Base-by-base conservation (phyloP, 768 basidiomycete species). In the Rhodotorula paludigena region DNA sequence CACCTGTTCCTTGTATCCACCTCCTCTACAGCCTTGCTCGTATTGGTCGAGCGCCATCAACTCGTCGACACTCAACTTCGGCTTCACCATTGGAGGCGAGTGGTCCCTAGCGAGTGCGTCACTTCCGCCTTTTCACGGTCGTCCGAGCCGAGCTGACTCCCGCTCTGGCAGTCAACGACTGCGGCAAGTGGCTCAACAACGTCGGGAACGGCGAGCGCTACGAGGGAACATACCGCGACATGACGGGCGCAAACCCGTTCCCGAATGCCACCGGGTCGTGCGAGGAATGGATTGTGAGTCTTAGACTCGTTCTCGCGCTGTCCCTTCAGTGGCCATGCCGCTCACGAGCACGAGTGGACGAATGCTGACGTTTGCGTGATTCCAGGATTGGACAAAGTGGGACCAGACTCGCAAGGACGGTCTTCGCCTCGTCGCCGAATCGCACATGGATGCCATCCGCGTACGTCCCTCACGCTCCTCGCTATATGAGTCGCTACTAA, bases 381-480 rank as follows among this genome's bases (percentile, higher is more conserved):
- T 30, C 44, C 58, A 71, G 70, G 83, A 93, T 75, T 96, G 84
- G 81, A 79, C 84, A 73, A 84, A 77, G 57, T 98, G 87, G 82
- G 77, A 81, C 69, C 73, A 79, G 23, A 77, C 79, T 21, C 86
- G 83, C 77, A 94, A 92, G 80, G 74, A 78, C 21, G 83, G 80
- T 45, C 83, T 90, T 72, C 80, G 82, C 78, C 80, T 87, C 66
- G 89, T 93, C 73, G 87, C 90, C 3, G 73, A 89, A 77, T 83
- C 88, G 21, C 89, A 87, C 74, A 97, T 97, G 93, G 92, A 93
- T 77, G 88, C 92, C 21, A 82, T 97, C 49, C 88, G 89, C 83
- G 89, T 89, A 71, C 52, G 80, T 65, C 15, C 9, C 18, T 23
- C 21, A 28, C 39, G 1, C 23, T 44, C 32, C 15, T 28, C 54